Base-by-base conservation (phyloP, 2,329 filamentous ascomycete species). In the Diaporthe caulivora region DNA sequence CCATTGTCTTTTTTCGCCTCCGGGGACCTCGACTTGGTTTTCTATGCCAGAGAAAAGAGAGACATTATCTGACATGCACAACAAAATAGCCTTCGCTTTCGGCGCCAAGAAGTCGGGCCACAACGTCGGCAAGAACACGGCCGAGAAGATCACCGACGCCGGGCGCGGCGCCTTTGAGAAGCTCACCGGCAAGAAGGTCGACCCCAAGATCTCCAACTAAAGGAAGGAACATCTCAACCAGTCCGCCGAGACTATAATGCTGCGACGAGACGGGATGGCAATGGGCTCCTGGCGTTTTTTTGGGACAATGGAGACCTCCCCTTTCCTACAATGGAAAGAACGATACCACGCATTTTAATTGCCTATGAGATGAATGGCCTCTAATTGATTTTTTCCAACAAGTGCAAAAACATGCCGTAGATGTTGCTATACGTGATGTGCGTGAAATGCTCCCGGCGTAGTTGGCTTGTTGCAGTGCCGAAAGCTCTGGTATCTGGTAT, bases 141-240 rank as follows among this genome's bases (percentile, higher is more conserved):
- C 72, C 62, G 80, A 82, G 79, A 81, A 81, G 78, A 80, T 82
- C 75, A 82, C 81, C 55, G 80, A 82, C 65, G 78, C 75, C 15
- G 76, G 77, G 10, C 82, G 83, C 24, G 71, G 73, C 21, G 72
- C 75, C 21, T 82, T 81, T 72, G 83, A 85, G 79, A 84, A 85
- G 80, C 47, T 76, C 7, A 83, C 83, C 34, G 83, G 83, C 60
- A 84, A 83, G 75, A 79, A 84, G 70, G 80, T 84, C 72, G 75
- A 80, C 74, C 71, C 79, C 40, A 83, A 83, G 72, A 62, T 78
- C 70, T 83, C 81, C 72, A 81, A 82, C 75, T 82, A 82, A 54
- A n/a, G 21, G 2, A 5, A 9, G 6, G 24, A 21, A 17, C 31
- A 7, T n/a, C 11, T 10, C 13, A 7, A 7, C 13, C 10, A 11